Evolutionary conservation across 176 grass and related monocot species (phyloP).

Genomic region (Sorghum bicolor): Sorghum_bicolor_NCBIv3 NC_012871.2:1419501-1420000

Average conservation of each 20-base stretch:
- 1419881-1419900: no score
- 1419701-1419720: not conserved
- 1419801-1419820: no score
- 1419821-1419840: not conserved
- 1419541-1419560: no score
- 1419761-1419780: not conserved
- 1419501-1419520: no score
- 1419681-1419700: not conserved
- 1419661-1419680: not conserved
- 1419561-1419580: no score
- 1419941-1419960: not conserved
- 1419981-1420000: no score
- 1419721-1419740: not conserved
- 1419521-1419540: no score
- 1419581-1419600: no score
- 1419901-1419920: no score
- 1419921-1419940: no score
- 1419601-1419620: not conserved
- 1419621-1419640: not conserved
- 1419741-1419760: not conserved
- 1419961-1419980: no score
- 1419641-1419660: no score
- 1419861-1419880: not conserved
- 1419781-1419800: not conserved
- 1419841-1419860: not conserved